These are phyloP conservation scores for Fraxinus excelsior DNA, from an alignment of 257 asterid species.

Conservation along the genomic window DNA sequence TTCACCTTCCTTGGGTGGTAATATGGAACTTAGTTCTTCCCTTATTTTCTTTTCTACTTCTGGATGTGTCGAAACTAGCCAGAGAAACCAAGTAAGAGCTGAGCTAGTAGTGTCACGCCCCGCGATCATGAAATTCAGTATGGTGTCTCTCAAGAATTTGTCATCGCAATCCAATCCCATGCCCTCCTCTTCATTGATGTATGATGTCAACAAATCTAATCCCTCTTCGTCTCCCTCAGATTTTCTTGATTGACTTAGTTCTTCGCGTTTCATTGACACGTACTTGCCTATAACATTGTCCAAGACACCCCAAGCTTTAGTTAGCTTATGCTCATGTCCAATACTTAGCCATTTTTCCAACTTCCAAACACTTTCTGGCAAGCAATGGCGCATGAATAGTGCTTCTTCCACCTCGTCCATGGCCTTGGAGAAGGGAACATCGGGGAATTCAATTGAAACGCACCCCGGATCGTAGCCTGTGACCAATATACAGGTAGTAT, in stretches of 20 bases:
- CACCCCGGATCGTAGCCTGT: slow-evolving; percentile 32
- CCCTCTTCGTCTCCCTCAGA: no score
- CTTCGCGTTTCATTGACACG: slow-evolving; percentile 12
- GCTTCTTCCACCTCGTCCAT: slow-evolving; percentile 30
- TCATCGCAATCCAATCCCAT: no score
- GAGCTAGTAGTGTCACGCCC: slow-evolving; percentile 27
- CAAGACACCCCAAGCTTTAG: slow-evolving; percentile 30
- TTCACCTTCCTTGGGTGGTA: not conserved
- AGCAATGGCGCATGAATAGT: slow-evolving; percentile 25
- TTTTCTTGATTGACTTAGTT: not conserved
- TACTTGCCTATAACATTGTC: slow-evolving; percentile 32
- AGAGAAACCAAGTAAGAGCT: slow-evolving; percentile 30
- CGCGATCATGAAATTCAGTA: slow-evolving; percentile 18
- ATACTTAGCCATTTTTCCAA: slow-evolving; percentile 35
- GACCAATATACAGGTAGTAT: slow-evolving; percentile 27
- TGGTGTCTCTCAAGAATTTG: slow-evolving; percentile 14
- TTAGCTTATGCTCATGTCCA: slow-evolving; percentile 35
- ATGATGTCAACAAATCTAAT: no score
- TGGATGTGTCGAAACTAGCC: slow-evolving; percentile 23
- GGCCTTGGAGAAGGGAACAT: slow-evolving; percentile 29
- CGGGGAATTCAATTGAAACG: slow-evolving; percentile 28
- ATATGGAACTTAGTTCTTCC: slow-evolving; percentile 8
- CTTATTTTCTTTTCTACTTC: slow-evolving; percentile 7
- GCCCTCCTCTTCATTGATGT: no score
- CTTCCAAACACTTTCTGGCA: slow-evolving; percentile 38